Evolutionary conservation across 225 moss, liverwort and hornwort genomes (phyloP), one percentile per base, ranked within the genome.

Genomic region (Physcomitrellopsis africana): DNA sequence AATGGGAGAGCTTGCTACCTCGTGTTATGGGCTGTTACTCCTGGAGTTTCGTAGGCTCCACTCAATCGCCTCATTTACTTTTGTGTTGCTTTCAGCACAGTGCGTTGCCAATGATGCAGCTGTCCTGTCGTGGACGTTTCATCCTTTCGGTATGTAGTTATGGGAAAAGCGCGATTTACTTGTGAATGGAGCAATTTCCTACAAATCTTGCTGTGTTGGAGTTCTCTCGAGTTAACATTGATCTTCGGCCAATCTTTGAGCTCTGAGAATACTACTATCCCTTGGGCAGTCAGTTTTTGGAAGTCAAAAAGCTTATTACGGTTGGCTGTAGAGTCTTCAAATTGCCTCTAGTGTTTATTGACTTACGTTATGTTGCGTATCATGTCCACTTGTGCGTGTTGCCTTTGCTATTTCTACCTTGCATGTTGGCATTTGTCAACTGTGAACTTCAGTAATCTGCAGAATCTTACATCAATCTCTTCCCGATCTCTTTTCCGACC

Each of bases 341-440:
- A 41, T n/a, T 59, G 24, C n/a, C 18, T 32, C 20, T 32, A 14
- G 2, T 16, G 53, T 53, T 49, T 18, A 24, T 53, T 20, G 63
- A 16, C 27, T 10, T 27, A 8, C 51, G 27, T 44, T 51, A 32
- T 19, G 63, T 29, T 69, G 22, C 42, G 20, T 8, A 24, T 17
- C 23, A 16, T 54, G 14, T 42, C 74, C 11, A 16, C 48, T 68
- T 20, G 42, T 55, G 5, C 17, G 41, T 49, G 55, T 46, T 27
- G 43, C 65, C 52, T n/a, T 37, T 15, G 49, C 3, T 29, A 42
- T 45, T 58, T 18, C 44, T 51, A 9, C 1, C 10, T 49, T 43
- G 11, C 45, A n/a, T 73, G 62, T 59, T 57, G 27, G 23, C 59
- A n/a, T 76, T 13, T 46, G 46, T 24, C 76, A 23, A 68, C 71